Conservation (phyloP, 768 basidiomycete species). For the Russula compacta region DNA sequence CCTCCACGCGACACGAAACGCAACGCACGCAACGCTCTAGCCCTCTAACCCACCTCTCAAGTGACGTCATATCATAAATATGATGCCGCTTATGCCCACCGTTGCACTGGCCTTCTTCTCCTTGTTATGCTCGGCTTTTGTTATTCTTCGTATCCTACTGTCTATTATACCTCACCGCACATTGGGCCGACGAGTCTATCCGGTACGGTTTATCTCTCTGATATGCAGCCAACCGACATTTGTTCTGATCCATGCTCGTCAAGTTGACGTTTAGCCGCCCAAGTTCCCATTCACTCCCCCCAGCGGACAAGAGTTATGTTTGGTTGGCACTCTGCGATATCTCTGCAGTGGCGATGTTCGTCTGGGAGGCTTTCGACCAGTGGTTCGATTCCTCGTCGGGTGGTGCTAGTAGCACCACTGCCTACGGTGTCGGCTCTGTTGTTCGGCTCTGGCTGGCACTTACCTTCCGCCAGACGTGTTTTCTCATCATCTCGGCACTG, state of each 20-base stretch:
- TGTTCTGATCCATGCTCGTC: background rate
- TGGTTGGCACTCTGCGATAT: constrained; percentile 67
- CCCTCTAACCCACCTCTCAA: constrained; percentile 21
- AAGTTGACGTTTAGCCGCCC: constrained; percentile 73
- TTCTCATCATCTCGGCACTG: constrained; percentile 49
- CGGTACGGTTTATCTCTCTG: constrained; percentile 37
- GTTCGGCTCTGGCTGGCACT: constrained; percentile 61
- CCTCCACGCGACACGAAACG: constrained; percentile 19
- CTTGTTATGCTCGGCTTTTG: constrained; percentile 62
- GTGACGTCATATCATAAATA: constrained; percentile 20
- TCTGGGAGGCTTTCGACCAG: constrained; percentile 57
- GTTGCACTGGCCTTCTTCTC: constrained; percentile 62
- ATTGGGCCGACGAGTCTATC: constrained; percentile 63
- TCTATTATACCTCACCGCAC: constrained; percentile 68
- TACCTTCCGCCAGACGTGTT: constrained; percentile 59
- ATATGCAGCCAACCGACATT: background rate
- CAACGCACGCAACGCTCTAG: constrained; percentile 17
- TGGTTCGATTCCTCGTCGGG: constrained; percentile 36
- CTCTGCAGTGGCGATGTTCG: constrained; percentile 49
- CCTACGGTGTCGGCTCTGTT: constrained; percentile 42
- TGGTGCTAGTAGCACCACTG: background rate
- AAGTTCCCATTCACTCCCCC: constrained; percentile 55
- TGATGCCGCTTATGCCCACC: constrained; percentile 62
- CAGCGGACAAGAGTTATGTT: constrained; percentile 60
- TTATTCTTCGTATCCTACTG: constrained; percentile 66